Evolutionary conservation across 2,329 filamentous ascomycete genomes (phyloP).

Genomic region (Ploettnerulaceae sp.): DNA sequence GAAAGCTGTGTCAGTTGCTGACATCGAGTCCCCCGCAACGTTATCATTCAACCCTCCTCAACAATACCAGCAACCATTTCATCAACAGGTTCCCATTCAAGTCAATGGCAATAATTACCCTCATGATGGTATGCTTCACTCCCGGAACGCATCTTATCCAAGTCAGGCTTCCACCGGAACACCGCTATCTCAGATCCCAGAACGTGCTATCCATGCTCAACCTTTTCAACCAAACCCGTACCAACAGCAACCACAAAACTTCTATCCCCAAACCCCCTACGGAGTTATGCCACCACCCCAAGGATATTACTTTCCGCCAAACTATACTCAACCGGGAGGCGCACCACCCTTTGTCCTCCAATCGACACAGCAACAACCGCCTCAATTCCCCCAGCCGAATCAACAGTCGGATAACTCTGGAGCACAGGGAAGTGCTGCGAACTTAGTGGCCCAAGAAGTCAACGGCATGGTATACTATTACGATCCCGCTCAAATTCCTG

Average conservation of each 20-base stretch:
- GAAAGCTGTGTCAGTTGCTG: slow-evolving; percentile 87
- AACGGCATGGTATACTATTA: slow-evolving; percentile 98
- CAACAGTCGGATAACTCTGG: slow-evolving; percentile 33
- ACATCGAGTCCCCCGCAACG: slow-evolving; percentile 74
- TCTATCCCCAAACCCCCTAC: slow-evolving; percentile 48
- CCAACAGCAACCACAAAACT: slow-evolving; percentile 47
- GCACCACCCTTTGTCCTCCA: slow-evolving; percentile 28
- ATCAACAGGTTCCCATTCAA: slow-evolving; percentile 85
- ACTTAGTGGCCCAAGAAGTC: slow-evolving; percentile 73
- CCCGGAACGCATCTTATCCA: slow-evolving; percentile 63
- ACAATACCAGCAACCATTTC: slow-evolving; percentile 79
- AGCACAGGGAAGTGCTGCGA: slow-evolving; percentile 51
- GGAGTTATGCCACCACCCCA: slow-evolving; percentile 53
- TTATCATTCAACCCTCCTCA: slow-evolving; percentile 53
- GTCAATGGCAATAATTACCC: slow-evolving; percentile 54
- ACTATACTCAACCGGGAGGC: slow-evolving; percentile 38
- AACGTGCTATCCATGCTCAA: slow-evolving; percentile 84
- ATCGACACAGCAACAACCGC: slow-evolving; percentile 31
- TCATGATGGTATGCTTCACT: slow-evolving; percentile 50
- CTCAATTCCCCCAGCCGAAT: slow-evolving; percentile 20
- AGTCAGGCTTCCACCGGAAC: slow-evolving; percentile 70
- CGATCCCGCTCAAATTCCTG: slow-evolving; percentile 66
- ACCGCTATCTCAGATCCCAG: slow-evolving; percentile 85
- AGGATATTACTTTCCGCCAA: slow-evolving; percentile 64
- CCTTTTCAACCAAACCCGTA: slow-evolving; percentile 78